Conservation (phyloP, 1,284 basidiomycete genomes). For the Cystobasidium sp. region DNA sequence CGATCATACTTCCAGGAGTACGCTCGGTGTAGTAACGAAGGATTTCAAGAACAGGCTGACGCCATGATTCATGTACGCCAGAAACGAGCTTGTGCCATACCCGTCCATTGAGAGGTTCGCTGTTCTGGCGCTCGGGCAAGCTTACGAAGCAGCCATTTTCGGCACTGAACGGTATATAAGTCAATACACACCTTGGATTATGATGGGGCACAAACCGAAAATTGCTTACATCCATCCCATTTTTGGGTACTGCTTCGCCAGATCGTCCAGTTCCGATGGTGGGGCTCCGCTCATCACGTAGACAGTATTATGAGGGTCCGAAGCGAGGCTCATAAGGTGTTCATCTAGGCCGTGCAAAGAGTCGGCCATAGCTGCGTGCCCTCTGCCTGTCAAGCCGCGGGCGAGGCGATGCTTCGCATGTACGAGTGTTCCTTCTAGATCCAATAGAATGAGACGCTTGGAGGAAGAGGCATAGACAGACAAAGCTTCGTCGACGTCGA, state of each 20-base stretch:
- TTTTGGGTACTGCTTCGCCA: conserved; percentile 53
- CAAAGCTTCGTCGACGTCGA: conserved; percentile 22
- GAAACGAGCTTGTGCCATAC: conserved; percentile 77
- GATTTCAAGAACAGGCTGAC: conserved; percentile 75
- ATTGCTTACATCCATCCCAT: conserved; percentile 53
- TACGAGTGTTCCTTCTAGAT: conserved; percentile 80
- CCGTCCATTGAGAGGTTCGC: not conserved
- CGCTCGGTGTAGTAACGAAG: conserved; percentile 83
- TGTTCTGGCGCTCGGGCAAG: conserved; percentile 57
- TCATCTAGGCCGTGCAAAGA: conserved; percentile 46
- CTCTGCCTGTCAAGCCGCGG: conserved; percentile 12
- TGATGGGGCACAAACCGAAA: conserved; percentile 41
- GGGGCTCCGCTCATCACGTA: conserved; percentile 80
- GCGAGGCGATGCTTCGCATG: conserved; percentile 52
- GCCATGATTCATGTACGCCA: conserved; percentile 79
- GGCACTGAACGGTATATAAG: conserved; percentile 60
- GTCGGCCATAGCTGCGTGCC: conserved; percentile 2
- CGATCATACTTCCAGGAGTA: conserved; percentile 80
- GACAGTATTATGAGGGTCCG: conserved; percentile 67
- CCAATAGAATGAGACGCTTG: conserved; percentile 72
- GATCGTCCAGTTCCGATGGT: conserved; percentile 67
- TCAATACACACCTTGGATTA: not conserved
- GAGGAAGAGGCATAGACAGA: not conserved
- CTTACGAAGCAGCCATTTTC: conserved; percentile 87
- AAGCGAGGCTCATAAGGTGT: conserved; percentile 45